Conservation (phyloP, 371 early-diverging fungal genomes). For the Actinomucor elegans region DNA sequence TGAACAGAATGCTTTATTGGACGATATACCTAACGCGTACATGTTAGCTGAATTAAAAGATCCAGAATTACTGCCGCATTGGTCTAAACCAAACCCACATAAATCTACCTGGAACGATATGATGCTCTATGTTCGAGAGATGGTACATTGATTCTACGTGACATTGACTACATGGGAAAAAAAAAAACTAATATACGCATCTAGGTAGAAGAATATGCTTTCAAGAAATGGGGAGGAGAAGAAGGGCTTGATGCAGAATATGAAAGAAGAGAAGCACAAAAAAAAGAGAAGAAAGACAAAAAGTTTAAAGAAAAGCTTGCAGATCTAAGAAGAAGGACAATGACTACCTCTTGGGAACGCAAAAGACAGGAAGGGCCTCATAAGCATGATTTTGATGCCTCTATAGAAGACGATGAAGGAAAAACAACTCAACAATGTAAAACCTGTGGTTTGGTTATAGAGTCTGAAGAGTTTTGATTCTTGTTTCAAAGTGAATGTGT, state of each 20-base stretch:
- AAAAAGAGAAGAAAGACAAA: slow-evolving; percentile 78
- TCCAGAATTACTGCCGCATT: slow-evolving; percentile 71
- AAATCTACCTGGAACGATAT: slow-evolving; percentile 95
- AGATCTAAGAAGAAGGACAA: slow-evolving; percentile 82
- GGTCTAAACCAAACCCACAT: slow-evolving; percentile 93
- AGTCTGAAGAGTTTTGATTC: slow-evolving; percentile 71
- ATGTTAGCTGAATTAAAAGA: slow-evolving; percentile 80
- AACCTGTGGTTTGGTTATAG: slow-evolving; percentile 70
- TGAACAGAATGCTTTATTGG: no score
- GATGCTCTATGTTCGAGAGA: slow-evolving; percentile 87
- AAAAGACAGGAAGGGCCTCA: slow-evolving; percentile 67
- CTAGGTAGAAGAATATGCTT: slow-evolving; percentile 88
- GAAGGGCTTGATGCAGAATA: slow-evolving; percentile 90
- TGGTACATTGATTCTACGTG: slow-evolving; percentile 55
- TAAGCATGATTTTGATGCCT: slow-evolving; percentile 69
- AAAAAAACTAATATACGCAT: background rate
- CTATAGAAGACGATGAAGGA: slow-evolving; percentile 47
- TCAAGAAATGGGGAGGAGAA: slow-evolving; percentile 89
- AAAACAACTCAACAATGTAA: slow-evolving; percentile 59
- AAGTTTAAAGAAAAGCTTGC: slow-evolving; percentile 79
- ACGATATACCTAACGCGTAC: no score
- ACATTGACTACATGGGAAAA: background rate
- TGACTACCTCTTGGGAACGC: slow-evolving; percentile 77
- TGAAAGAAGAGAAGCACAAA: slow-evolving; percentile 79
- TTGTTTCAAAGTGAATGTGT: no score